Percentiles rank a stretch among this genome's conserved stretches.
Conservation (phyloP, 2,329 filamentous ascomycete species). For the Ascochyta viciae-villosae region DNA sequence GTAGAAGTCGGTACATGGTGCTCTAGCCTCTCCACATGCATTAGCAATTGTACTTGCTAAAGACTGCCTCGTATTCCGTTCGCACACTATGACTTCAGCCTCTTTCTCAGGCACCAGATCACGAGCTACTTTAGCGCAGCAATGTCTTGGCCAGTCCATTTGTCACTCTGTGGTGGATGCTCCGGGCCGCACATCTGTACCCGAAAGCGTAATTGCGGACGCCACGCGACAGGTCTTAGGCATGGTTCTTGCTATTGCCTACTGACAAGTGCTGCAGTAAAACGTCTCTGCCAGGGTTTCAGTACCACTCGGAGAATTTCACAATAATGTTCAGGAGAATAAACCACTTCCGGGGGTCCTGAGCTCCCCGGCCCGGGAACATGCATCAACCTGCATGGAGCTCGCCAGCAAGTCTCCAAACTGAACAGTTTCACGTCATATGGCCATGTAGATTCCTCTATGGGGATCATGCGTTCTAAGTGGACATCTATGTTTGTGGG, state of each 20-base stretch:
- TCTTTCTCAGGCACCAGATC: constrained; percentile 7
- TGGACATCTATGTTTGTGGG: neutral
- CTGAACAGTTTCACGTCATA: constrained; percentile 9
- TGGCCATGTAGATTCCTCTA: constrained; percentile 3
- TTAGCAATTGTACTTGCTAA: neutral
- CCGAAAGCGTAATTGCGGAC: constrained; percentile 18
- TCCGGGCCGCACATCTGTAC: constrained; percentile 28
- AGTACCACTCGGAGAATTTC: constrained; percentile 14
- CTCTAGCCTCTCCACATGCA: constrained; percentile 8
- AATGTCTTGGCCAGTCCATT: constrained; percentile 9
- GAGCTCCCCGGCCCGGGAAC: constrained; percentile 1
- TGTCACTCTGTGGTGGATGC: constrained; percentile 19
- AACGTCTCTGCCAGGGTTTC: constrained; percentile 1
- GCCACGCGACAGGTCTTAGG: constrained; percentile 16
- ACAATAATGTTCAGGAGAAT: constrained; percentile 16
- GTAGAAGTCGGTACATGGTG: neutral
- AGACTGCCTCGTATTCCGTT: constrained; percentile 3
- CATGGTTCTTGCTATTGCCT: neutral
- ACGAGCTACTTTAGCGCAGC: neutral
- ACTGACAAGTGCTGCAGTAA: constrained; percentile 5
- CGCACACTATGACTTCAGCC: constrained; percentile 7
- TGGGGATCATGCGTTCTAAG: neutral
- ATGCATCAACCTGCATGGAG: constrained; percentile 11
- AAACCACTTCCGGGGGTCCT: constrained; percentile 3
- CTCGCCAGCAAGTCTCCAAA: constrained; percentile 5